Percentiles rank a stretch among this genome's conserved stretches.
Evolutionary conservation across 1,139 yeast genomes (phyloP).

Genomic region (Yamadazyma siamensis): DNA sequence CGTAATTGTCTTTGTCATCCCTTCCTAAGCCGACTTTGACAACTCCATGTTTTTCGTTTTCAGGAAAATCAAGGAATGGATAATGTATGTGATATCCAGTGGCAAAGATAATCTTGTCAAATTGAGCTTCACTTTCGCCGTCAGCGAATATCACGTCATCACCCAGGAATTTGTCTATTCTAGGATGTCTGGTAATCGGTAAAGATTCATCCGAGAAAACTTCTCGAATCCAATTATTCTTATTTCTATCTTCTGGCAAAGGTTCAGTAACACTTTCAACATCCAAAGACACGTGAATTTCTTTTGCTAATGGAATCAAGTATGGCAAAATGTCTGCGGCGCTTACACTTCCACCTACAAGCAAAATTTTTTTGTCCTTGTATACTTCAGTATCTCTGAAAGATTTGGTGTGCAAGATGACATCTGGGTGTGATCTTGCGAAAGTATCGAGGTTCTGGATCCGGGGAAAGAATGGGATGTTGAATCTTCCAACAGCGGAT

Average conservation of each 20-base stretch:
- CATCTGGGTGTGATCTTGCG: slow-evolving; percentile 39
- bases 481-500: slow-evolving; percentile 54
- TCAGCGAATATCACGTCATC: slow-evolving; percentile 24
- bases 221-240: slow-evolving; percentile 20
- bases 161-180: slow-evolving; percentile 16
- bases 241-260: background rate
- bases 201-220: slow-evolving; percentile 32
- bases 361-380: slow-evolving; percentile 37
- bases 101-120: slow-evolving; percentile 29
- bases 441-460: slow-evolving; percentile 53
- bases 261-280: background rate
- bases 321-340: slow-evolving; percentile 53
- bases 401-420: slow-evolving; percentile 56
- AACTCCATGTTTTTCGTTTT: slow-evolving; percentile 26
- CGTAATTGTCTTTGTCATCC: slow-evolving; percentile 1
- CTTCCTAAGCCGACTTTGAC: slow-evolving; percentile 25
- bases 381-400: slow-evolving; percentile 51
- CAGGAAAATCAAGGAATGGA: slow-evolving; percentile 26
- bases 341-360: slow-evolving; percentile 51
- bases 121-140: slow-evolving; percentile 20
- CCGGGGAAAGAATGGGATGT: slow-evolving; percentile 46
- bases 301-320: background rate
- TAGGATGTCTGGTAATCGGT: slow-evolving; percentile 27
- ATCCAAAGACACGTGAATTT: background rate
- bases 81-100: slow-evolving; percentile 39